A percentile compares a stretch with the other conserved stretches of the same genome.
These are phyloP conservation scores for Breviolum minutum DNA, from an alignment of 73 alveolate species.

Conservation along the genomic window DNA sequence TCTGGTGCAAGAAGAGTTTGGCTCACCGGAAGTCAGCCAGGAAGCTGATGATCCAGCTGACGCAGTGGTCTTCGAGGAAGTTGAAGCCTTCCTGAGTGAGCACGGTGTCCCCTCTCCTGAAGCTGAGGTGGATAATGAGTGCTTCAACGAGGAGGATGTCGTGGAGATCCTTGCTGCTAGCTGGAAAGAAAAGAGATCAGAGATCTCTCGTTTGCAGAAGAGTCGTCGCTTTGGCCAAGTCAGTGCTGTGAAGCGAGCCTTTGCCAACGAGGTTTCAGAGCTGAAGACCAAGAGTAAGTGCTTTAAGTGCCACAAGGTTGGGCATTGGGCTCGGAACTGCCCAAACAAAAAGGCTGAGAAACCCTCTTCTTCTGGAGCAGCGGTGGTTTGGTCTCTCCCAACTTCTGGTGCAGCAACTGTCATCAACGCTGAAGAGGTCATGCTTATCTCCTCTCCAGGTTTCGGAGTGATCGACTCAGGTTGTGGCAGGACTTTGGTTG, in stretches of 20 bases:
- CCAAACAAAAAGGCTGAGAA: not conserved
- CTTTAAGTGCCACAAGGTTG: not conserved
- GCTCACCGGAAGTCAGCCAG: not conserved
- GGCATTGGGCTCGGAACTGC: slow-evolving; percentile 21
- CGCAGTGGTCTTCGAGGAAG: not conserved
- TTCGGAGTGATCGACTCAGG: slow-evolving; percentile 42
- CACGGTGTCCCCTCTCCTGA: not conserved
- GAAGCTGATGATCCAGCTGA: not conserved
- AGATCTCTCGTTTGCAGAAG: slow-evolving; percentile 2
- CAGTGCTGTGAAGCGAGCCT: not conserved
- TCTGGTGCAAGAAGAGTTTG: not conserved
- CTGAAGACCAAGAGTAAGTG: not conserved
- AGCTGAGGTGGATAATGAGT: not conserved
- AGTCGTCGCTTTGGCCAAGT: not conserved
- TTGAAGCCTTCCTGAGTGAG: slow-evolving; percentile 33
- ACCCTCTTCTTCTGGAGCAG: too few species aligned
- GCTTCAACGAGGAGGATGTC: slow-evolving; percentile 5
- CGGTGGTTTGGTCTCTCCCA: too few species aligned
- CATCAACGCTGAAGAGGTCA: not conserved
- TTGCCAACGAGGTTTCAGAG: not conserved
- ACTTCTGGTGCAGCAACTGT: not conserved
- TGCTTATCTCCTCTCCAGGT: slow-evolving; percentile 12
- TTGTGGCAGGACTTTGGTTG: slow-evolving; percentile 2
- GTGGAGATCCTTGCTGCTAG: slow-evolving; percentile 29
- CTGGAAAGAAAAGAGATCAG: not conserved